Conservation (phyloP, 2,329 filamentous ascomycete species). For the Colletotrichum orchidophilum region DNA sequence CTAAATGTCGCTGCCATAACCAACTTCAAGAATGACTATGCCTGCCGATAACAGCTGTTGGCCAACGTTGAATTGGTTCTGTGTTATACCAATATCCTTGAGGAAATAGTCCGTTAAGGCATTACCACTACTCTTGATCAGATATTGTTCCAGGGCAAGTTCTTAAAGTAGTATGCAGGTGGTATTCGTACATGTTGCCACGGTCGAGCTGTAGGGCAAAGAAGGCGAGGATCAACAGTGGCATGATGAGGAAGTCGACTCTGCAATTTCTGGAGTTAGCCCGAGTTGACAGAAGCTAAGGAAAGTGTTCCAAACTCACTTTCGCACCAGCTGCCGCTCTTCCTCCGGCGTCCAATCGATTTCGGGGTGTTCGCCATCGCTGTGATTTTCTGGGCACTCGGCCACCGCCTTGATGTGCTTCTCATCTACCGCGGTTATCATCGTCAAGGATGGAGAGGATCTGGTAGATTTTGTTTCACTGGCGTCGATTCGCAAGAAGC, state of each 20-base stretch:
- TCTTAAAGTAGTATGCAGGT: too few relatives aligned
- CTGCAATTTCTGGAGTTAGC: constrained; percentile 38
- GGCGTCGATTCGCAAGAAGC: neutral
- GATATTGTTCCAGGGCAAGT: neutral
- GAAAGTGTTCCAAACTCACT: constrained; percentile 33
- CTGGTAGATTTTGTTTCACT: neutral
- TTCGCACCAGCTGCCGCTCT: constrained; percentile 40
- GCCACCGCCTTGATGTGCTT: constrained; percentile 11
- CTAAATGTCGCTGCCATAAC: neutral
- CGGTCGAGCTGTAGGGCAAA: constrained; percentile 52
- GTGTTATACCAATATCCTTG: constrained; percentile 57
- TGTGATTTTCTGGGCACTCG: constrained; percentile 9
- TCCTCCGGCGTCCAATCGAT: constrained; percentile 41
- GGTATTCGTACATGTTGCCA: constrained; percentile 44
- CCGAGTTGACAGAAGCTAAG: neutral
- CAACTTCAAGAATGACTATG: constrained; percentile 53
- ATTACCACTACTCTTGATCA: constrained; percentile 24
- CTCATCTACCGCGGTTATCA: constrained; percentile 5
- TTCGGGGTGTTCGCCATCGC: constrained; percentile 3
- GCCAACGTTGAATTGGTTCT: constrained; percentile 62
- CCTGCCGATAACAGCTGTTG: constrained; percentile 60
- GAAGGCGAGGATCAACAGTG: constrained; percentile 55
- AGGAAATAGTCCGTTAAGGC: constrained; percentile 47
- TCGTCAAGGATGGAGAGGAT: neutral
- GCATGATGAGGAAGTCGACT: constrained; percentile 55